These are phyloP conservation scores for Pulveroboletus sp. DNA, from an alignment of 768 basidiomycete genomes.

Conservation along the genomic window DNA sequence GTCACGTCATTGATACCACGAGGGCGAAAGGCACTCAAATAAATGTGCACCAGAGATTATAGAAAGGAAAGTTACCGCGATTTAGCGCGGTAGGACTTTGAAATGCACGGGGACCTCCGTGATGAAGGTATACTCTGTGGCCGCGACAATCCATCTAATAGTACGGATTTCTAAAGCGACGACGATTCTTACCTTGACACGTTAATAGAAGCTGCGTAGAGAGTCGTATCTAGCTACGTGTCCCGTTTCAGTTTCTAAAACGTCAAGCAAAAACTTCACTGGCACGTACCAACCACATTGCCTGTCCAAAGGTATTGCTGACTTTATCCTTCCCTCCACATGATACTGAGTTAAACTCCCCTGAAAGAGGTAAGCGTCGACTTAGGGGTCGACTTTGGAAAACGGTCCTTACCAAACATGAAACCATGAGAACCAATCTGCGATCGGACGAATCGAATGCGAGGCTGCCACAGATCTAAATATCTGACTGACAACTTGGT, in stretches of 20 bases:
- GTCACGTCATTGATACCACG: neutral
- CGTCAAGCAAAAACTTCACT: neutral
- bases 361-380: slow-evolving; percentile 22
- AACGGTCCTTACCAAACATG: slow-evolving; percentile 37
- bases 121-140: slow-evolving; percentile 55
- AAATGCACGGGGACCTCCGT: slow-evolving; percentile 50
- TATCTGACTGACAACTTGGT: slow-evolving; percentile 32
- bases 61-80: slow-evolving; percentile 44
- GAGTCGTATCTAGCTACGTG: slow-evolving; percentile 15
- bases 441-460: slow-evolving; percentile 45
- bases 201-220: slow-evolving; percentile 38
- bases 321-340: slow-evolving; percentile 49
- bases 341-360: slow-evolving; percentile 56
- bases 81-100: slow-evolving; percentile 51
- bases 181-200: slow-evolving; percentile 40
- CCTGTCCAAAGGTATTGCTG: slow-evolving; percentile 55
- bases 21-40: neutral
- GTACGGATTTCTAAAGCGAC: no score
- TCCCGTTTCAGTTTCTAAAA: neutral
- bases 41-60: slow-evolving; percentile 47
- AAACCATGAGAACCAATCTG: slow-evolving; percentile 49
- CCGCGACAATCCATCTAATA: neutral
- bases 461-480: slow-evolving; percentile 54
- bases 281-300: slow-evolving; percentile 49
- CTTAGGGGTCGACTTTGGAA: neutral